These are phyloP conservation scores for Penicillium riverlandense DNA, from an alignment of 495 filamentous ascomycete genomes.

Conservation along the genomic window DNA sequence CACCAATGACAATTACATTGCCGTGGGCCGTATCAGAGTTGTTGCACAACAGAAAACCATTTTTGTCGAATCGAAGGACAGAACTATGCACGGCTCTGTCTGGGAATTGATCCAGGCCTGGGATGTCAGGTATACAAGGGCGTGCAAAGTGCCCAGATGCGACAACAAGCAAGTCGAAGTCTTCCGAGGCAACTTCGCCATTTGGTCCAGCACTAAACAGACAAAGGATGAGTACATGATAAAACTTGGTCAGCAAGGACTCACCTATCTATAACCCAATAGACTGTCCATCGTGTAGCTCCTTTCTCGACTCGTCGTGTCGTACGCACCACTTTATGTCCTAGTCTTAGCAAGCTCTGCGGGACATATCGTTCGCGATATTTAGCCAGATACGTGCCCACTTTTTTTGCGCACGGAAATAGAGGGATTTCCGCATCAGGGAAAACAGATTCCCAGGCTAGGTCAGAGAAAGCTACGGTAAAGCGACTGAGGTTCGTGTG, in stretches of 20 bases:
- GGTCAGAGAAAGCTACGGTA: constrained; percentile 72
- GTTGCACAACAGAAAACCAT: constrained; percentile 10
- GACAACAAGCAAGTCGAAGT: constrained; percentile 68
- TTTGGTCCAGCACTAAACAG: not conserved
- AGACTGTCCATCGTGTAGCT: constrained; percentile 47
- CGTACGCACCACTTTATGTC: constrained; percentile 44
- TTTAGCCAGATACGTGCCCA: constrained; percentile 62
- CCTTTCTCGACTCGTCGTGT: constrained; percentile 19
- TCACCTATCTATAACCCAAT: constrained; percentile 28
- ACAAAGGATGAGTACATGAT: not conserved
- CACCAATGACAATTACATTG: constrained; percentile 74
- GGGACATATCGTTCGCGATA: constrained; percentile 56
- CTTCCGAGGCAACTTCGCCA: constrained; percentile 14
- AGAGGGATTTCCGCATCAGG: constrained; percentile 36
- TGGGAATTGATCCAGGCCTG: constrained; percentile 20
- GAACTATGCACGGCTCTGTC: constrained; percentile 56
- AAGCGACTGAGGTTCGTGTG: constrained; percentile 72
- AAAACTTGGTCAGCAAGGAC: not conserved
- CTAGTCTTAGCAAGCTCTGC: constrained; percentile 38
- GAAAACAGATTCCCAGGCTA: constrained; percentile 55
- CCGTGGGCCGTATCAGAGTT: constrained; percentile 17
- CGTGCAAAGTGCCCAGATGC: constrained; percentile 70
- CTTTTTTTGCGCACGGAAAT: constrained; percentile 68
- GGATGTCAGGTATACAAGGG: constrained; percentile 46
- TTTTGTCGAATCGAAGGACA: constrained; percentile 20